phyloP scores from a whole-genome alignment of 129 eudicot species.

The Tagetes patula region DNA sequence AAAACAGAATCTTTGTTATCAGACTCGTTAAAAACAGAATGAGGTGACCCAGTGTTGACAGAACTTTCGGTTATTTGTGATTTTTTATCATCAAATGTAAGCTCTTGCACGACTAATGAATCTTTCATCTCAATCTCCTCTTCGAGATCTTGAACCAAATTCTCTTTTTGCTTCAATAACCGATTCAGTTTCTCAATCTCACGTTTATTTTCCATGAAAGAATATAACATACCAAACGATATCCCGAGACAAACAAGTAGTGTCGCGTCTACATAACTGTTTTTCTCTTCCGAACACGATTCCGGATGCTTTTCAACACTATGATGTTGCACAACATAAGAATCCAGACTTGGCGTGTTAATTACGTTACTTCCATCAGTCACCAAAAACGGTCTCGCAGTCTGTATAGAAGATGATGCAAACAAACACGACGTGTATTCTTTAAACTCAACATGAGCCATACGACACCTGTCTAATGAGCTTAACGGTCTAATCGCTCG shows the following conservation, averaged over 20 bases:
- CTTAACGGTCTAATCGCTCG: conserved; percentile 48
- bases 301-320: conserved; percentile 25
- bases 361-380: conserved; percentile 74
- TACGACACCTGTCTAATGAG: conserved; percentile 72
- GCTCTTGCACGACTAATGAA: conserved; percentile 67
- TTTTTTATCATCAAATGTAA: conserved; percentile 43
- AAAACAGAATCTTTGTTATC: conserved; percentile 26
- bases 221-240: conserved; percentile 60
- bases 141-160: conserved; percentile 77
- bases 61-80: conserved; percentile 36
- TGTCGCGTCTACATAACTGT: conserved; percentile 35
- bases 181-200: conserved; percentile 60
- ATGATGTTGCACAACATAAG: conserved; percentile 23
- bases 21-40: conserved; percentile 31
- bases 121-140: conserved; percentile 89
- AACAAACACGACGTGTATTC: conserved; percentile 32
- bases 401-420: conserved; percentile 41
- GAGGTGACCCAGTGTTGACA: conserved; percentile 22
- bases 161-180: conserved; percentile 58
- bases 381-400: conserved; percentile 63
- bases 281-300: conserved; percentile 21
- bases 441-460: conserved; percentile 71
- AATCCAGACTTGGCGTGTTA: conserved; percentile 42
- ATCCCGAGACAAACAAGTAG: conserved; percentile 60
- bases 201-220: conserved; percentile 48